Evolutionary conservation across 805 yeast genomes (phyloP).

Genomic region (Wickerhamiella kurtzmanii): DNA sequence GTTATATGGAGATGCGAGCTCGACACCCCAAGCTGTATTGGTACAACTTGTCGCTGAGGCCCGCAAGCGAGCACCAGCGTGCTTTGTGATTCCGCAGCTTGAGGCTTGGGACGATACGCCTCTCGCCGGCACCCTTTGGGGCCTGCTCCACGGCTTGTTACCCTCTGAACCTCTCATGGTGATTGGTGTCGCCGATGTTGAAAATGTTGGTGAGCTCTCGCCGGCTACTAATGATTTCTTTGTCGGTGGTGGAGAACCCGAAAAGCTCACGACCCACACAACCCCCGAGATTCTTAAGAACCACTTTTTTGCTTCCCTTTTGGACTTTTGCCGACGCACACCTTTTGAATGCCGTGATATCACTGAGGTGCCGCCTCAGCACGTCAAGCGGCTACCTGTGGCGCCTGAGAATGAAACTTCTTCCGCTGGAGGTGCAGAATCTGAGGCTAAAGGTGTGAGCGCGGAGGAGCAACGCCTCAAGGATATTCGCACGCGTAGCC

Average conservation of each 20-base stretch:
- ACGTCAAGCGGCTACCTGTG: slow-evolving; percentile 31
- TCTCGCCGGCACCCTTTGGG: slow-evolving; percentile 57
- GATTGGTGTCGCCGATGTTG: slow-evolving; percentile 50
- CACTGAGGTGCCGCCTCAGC: slow-evolving; percentile 32
- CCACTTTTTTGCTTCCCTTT: slow-evolving; percentile 42
- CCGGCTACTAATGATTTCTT: slow-evolving; percentile 41
- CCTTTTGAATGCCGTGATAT: slow-evolving; percentile 63
- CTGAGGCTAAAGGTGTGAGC: slow-evolving; percentile 5
- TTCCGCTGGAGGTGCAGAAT: slow-evolving; percentile 6
- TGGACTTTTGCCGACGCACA: slow-evolving; percentile 43
- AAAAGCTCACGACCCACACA: slow-evolving; percentile 29
- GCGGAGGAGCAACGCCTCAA: slow-evolving; percentile 33
- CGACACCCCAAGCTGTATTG: slow-evolving; percentile 70
- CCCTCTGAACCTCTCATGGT: slow-evolving; percentile 63
- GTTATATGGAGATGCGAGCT: slow-evolving; percentile 60
- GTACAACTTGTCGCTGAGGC: slow-evolving; percentile 81
- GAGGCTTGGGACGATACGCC: slow-evolving; percentile 55
- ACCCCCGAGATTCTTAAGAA: slow-evolving; percentile 30
- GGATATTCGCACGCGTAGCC: slow-evolving; percentile 74
- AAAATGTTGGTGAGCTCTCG: slow-evolving; percentile 29
- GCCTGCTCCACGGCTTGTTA: slow-evolving; percentile 52
- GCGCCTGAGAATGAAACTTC: slow-evolving; percentile 25
- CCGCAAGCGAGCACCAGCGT: slow-evolving; percentile 76
- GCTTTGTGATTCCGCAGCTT: slow-evolving; percentile 68
- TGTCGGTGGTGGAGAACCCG: slow-evolving; percentile 36